phyloP scores from a whole-genome alignment of 1,284 basidiomycete species.

The Vanrija pseudolonga region DNA sequence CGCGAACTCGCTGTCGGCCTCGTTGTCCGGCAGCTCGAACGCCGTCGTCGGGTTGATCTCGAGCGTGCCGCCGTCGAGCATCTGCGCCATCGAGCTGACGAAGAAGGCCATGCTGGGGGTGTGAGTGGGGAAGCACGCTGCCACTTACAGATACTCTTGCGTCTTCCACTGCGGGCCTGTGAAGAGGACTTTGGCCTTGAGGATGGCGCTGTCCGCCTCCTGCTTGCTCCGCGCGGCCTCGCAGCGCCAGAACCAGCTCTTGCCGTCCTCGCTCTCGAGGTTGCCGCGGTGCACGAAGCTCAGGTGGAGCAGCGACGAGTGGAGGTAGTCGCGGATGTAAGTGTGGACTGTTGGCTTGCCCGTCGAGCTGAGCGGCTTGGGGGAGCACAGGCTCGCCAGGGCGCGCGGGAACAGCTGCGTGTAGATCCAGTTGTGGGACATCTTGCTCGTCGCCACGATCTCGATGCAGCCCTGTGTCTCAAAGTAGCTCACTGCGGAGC shows the following conservation, averaged over 20 bases:
- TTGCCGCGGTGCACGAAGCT: slow-evolving; percentile 21
- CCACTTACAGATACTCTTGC: slow-evolving; percentile 17
- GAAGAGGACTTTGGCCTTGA: slow-evolving; percentile 15
- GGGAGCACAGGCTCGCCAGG: slow-evolving; percentile 1
- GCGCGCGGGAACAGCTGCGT: slow-evolving; percentile 19
- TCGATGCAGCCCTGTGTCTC: slow-evolving; percentile 19
- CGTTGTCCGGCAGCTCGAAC: slow-evolving; percentile 9
- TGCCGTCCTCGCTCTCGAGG: slow-evolving; percentile 12
- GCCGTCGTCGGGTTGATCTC: slow-evolving; percentile 10
- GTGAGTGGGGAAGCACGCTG: neutral
- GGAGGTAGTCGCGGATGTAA: slow-evolving; percentile 12
- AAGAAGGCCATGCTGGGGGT: slow-evolving; percentile 17
- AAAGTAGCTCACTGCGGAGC: slow-evolving; percentile 17
- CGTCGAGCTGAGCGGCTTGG: neutral
- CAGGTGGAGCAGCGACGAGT: slow-evolving; percentile 14
- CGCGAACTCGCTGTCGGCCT: slow-evolving; percentile 4
- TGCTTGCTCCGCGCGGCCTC: slow-evolving; percentile 8
- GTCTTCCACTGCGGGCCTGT: slow-evolving; percentile 15
- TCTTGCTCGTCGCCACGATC: slow-evolving; percentile 11
- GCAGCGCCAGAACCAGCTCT: slow-evolving; percentile 7
- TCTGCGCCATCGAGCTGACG: slow-evolving; percentile 22
- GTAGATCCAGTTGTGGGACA: slow-evolving; percentile 24
- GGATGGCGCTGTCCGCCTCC: slow-evolving; percentile 13
- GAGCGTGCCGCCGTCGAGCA: slow-evolving; percentile 14
- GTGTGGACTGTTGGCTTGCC: neutral